Conservation (phyloP, 2,329 filamentous ascomycete species). For the Calonectria naviculata region DNA sequence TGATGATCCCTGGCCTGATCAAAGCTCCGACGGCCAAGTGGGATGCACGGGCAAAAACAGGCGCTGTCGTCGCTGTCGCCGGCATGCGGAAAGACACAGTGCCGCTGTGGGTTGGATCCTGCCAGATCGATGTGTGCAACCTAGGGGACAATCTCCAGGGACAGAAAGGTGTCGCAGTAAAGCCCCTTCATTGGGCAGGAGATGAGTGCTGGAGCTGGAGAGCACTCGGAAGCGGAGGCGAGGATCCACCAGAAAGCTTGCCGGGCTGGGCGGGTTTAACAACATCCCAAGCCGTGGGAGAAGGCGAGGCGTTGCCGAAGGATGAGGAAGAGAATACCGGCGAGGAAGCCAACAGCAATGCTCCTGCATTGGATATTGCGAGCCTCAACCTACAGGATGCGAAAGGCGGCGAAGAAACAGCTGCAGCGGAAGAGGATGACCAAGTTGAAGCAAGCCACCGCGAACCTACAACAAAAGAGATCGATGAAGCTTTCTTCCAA, state of each 20-base stretch:
- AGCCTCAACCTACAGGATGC: not conserved
- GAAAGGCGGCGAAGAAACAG: not conserved
- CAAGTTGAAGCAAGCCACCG: not conserved
- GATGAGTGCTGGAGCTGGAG: conserved; percentile 38
- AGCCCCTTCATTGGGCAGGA: conserved; percentile 35
- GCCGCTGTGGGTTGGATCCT: conserved; percentile 33
- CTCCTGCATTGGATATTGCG: not conserved
- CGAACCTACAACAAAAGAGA: conserved; percentile 34
- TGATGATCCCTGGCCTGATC: conserved; percentile 36
- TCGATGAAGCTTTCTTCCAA: conserved; percentile 31
- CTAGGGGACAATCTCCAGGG: conserved; percentile 27
- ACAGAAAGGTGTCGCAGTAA: conserved; percentile 32
- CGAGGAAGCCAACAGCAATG: not conserved
- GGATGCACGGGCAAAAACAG: conserved; percentile 30
- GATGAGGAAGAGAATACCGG: not conserved
- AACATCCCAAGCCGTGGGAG: not conserved
- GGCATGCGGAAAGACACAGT: conserved; percentile 34
- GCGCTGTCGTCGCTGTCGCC: conserved; percentile 36
- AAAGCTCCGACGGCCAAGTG: conserved; percentile 26
- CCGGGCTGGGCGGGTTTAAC: conserved; percentile 30
- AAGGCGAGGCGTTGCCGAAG: conserved; percentile 1
- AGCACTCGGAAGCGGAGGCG: conserved; percentile 32
- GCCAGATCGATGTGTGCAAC: conserved; percentile 29
- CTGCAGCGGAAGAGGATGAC: conserved; percentile 6
- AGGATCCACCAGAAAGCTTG: conserved; percentile 26